Percentiles rank a stretch among this genome's conserved stretches.
Conservation (phyloP, 108 stramenopile genomes). For the Conticribra weissflogii region DNA sequence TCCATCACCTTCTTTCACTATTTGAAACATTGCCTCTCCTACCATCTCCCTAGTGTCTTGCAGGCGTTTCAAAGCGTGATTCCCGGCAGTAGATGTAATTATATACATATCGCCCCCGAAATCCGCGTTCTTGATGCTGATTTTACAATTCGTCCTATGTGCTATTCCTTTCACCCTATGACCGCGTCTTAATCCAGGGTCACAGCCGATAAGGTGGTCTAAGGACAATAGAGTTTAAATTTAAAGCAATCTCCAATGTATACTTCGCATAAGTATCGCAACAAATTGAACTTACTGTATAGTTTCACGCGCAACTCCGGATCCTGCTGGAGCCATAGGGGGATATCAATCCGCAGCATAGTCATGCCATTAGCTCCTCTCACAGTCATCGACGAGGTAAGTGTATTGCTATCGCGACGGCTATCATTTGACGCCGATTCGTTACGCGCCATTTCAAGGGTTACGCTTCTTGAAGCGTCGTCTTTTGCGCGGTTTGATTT, state of each 20-base stretch:
- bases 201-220: not conserved
- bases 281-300: not conserved
- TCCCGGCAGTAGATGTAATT: not conserved
- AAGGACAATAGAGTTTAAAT: not conserved
- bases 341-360: not conserved
- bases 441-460: too few species aligned
- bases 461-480: too few species aligned
- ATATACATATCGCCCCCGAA: not conserved
- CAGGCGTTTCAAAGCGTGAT: not conserved
- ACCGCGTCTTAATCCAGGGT: not conserved
- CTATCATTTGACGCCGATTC: not conserved
- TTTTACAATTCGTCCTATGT: not conserved
- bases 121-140: not conserved
- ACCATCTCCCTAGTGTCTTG: not conserved
- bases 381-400: not conserved
- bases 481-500: too few species aligned
- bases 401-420: not conserved
- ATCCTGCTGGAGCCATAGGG: not conserved
- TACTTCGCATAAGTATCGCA: not conserved
- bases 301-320: not conserved
- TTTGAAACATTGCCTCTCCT: not conserved
- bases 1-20: not conserved
- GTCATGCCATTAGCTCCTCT: not conserved
- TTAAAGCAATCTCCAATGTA: not conserved
- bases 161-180: not conserved